Evolutionary conservation across 306 rosid genomes (phyloP).

Genomic region (Aeschynomene evenia): DNA sequence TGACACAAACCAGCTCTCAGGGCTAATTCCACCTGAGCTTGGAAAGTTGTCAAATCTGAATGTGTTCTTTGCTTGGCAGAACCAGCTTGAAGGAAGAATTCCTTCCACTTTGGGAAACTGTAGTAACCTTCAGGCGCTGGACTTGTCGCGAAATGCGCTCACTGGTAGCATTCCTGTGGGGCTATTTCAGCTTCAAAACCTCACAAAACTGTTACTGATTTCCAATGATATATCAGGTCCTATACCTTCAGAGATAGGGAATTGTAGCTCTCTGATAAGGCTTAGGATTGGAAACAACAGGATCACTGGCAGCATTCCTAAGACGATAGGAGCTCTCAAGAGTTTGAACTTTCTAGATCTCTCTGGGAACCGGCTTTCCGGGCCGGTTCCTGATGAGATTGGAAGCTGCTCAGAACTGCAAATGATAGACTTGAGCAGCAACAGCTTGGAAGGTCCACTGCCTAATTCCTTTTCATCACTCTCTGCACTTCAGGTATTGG

Average conservation of each 20-base stretch:
- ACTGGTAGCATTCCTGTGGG: conserved; percentile 76
- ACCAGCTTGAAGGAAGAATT: conserved; percentile 91
- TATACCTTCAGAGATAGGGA: conserved; percentile 72
- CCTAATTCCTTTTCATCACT: conserved; percentile 67
- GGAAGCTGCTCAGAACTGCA: conserved; percentile 67
- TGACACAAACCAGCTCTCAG: conserved; percentile 88
- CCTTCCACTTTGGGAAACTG: conserved; percentile 66
- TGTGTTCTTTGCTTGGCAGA: conserved; percentile 88
- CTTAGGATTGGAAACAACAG: conserved; percentile 76
- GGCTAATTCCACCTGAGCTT: conserved; percentile 79
- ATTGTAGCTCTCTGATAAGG: conserved; percentile 75
- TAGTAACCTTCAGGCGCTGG: conserved; percentile 64
- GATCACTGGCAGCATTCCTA: conserved; percentile 72
- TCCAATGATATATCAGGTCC: conserved; percentile 86
- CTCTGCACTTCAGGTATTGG: conserved; percentile 75
- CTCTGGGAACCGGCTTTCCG: conserved; percentile 68
- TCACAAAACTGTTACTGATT: conserved; percentile 79
- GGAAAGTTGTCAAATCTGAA: conserved; percentile 59
- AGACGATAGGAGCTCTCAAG: conserved; percentile 55
- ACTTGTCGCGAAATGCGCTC: conserved; percentile 76
- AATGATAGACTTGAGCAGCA: conserved; percentile 78
- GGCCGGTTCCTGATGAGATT: conserved; percentile 76
- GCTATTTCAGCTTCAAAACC: conserved; percentile 74
- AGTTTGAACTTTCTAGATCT: conserved; percentile 80
- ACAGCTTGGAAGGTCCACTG: conserved; percentile 63